Percentiles rank a stretch among this genome's conserved stretches.
Evolutionary conservation across 257 asterid species (phyloP).

Genomic region (Gentiana dahurica): DNA sequence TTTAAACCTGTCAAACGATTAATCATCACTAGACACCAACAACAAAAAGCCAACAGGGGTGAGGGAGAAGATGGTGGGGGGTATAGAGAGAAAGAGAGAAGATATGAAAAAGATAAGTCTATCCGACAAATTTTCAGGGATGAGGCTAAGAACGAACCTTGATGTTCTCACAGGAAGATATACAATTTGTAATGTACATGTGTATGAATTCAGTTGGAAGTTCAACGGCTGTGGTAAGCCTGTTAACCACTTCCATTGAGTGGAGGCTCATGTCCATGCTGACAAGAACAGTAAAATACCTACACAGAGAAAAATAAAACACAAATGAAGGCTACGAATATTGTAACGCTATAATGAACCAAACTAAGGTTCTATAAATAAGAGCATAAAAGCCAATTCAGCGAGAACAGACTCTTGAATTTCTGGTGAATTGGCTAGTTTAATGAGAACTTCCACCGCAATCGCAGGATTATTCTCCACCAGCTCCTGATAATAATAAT

Average conservation of each 20-base stretch:
- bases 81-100: not conserved
- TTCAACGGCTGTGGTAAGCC: slow-evolving; percentile 92
- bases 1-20: too few species aligned
- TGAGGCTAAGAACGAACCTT: slow-evolving; percentile 38
- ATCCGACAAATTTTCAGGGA: not conserved
- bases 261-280: slow-evolving; percentile 99
- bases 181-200: slow-evolving; percentile 87
- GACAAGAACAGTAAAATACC: slow-evolving; percentile 94
- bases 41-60: not conserved
- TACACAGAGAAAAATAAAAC: slow-evolving; percentile 23
- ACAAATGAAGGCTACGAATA: too few species aligned
- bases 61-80: not conserved
- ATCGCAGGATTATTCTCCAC: slow-evolving; percentile 96
- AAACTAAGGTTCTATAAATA: not conserved
- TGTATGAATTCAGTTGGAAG: slow-evolving; percentile 94
- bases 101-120: not conserved
- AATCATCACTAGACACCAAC: too few species aligned
- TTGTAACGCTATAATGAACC: slow-evolving; percentile 4
- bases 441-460: slow-evolving; percentile 89
- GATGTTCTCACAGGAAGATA: slow-evolving; percentile 85
- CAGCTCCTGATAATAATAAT: slow-evolving; percentile 54
- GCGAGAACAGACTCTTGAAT: slow-evolving; percentile 65
- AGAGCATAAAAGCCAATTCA: slow-evolving; percentile 2
- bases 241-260: slow-evolving; percentile 98
- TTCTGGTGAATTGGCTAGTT: slow-evolving; percentile 89